Percentiles rank a stretch among this genome's conserved stretches.
Evolutionary conservation across 768 basidiomycete genomes (phyloP).

Genomic region (Lactifluus pinguis): DNA sequence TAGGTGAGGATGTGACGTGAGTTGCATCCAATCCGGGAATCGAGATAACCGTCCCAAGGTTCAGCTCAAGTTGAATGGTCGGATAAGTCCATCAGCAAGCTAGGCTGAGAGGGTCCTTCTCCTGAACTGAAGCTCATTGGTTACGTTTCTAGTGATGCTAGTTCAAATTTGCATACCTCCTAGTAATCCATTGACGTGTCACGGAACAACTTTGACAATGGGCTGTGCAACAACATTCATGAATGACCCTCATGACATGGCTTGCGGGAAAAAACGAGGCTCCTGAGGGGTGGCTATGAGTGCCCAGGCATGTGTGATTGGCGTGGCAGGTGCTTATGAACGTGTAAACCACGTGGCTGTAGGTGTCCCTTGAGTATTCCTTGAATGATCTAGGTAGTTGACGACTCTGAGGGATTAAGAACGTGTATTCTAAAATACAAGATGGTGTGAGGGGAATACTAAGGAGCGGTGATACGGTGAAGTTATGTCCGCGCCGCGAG

Average conservation of each 20-base stretch:
- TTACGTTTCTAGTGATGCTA: too few relatives aligned
- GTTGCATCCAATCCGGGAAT: neutral
- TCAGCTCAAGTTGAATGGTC: neutral
- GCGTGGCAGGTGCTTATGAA: neutral
- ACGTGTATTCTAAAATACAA: neutral
- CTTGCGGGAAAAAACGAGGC: neutral
- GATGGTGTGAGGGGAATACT: too few relatives aligned
- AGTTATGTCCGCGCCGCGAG: neutral
- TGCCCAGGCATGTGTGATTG: constrained; percentile 7
- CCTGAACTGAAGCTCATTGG: neutral
- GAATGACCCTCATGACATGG: neutral
- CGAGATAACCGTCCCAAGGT: neutral
- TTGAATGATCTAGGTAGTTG: neutral
- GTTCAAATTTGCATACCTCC: neutral
- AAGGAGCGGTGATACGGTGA: neutral
- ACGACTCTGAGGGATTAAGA: neutral
- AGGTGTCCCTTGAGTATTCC: neutral
- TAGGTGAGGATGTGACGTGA: constrained; percentile 4
- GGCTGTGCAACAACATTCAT: neutral
- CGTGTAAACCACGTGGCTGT: constrained; percentile 4
- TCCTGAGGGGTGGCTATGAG: neutral
- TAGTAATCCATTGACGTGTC: neutral
- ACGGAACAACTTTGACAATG: neutral
- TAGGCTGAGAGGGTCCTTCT: neutral
- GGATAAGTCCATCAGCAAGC: neutral